These are phyloP conservation scores for Cyclostephanos tholiformis DNA, from an alignment of 108 stramenopile genomes.

Conservation along the genomic window DNA sequence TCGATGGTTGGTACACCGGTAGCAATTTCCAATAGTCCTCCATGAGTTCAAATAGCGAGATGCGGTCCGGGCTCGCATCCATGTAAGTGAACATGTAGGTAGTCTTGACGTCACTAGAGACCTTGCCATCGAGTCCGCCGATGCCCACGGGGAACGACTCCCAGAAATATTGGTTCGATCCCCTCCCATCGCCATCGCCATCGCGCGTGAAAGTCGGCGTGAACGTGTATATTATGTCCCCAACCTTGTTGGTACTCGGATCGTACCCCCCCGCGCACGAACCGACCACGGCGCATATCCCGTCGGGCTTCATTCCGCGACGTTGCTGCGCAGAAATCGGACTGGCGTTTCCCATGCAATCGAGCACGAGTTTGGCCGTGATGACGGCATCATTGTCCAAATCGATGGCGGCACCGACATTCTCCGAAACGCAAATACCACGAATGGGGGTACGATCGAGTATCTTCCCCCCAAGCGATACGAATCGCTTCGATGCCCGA, in stretches of 20 bases:
- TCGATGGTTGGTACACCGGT: constrained; percentile 83
- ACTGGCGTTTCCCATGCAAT: constrained; percentile 94
- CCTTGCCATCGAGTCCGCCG: constrained; percentile 67
- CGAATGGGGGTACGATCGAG: constrained; percentile 63
- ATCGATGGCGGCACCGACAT: constrained; percentile 76
- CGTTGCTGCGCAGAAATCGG: constrained; percentile 89
- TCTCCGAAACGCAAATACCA: constrained; percentile 73
- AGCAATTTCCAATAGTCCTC: constrained; percentile 94
- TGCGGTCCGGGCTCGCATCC: constrained; percentile 84
- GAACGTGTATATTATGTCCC: constrained; percentile 86
- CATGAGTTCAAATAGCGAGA: constrained; percentile 73
- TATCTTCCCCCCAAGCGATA: constrained; percentile 59
- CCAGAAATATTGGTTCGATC: constrained; percentile 92
- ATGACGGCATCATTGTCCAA: constrained; percentile 62
- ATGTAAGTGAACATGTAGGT: constrained; percentile 91
- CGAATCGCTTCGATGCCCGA: constrained; percentile 61
- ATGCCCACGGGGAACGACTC: constrained; percentile 94
- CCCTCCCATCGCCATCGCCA: constrained; percentile 50
- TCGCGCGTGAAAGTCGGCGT: constrained; percentile 78
- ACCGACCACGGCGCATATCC: constrained; percentile 90
- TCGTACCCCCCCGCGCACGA: constrained; percentile 87
- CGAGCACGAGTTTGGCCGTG: constrained; percentile 84
- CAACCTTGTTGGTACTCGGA: constrained; percentile 68
- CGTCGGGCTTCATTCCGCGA: constrained; percentile 83
- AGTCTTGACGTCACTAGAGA: constrained; percentile 76